Evolutionary conservation across 2,329 filamentous ascomycete species (phyloP), one percentile per base, ranked within the genome.

Genomic region (Colletotrichum chrysophilum): DNA sequence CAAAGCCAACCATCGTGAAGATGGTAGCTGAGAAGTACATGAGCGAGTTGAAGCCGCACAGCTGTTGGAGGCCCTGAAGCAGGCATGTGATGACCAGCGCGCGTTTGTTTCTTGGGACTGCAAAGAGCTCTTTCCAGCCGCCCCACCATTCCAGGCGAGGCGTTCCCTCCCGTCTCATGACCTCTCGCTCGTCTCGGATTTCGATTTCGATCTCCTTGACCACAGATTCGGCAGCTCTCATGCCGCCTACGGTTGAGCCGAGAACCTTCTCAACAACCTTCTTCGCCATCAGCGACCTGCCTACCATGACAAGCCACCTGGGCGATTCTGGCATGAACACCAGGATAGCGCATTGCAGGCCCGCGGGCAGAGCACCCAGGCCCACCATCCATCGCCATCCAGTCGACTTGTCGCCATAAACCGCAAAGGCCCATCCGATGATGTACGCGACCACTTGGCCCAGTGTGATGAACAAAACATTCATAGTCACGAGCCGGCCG

Each of bases 361-460:
- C 83, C 0, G 96, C 96, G 0, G 96, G 96, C 30, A 94, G 77
- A 10, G 94, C 94, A 1, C 96, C 96, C 0, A 98, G 84, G 0
- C 96, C 96, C 1, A 98, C 96, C 91, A 98, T 96, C 93, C 94
- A 97, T 66, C 95, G 89, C 96, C 96, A 98, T 2, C 94, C 95
- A 14, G 89, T 90, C 43, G 80, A 81, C 26, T 82, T 79, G 73
- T 86, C 83, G 0, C 87, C 90, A 74, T 87, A 87, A 71, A 90
- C 88, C 7, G 92, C 89, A 62, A 98, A 93, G 0, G 89, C 83
- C 94, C 94, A 98, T 2, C 96, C 96, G 8, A 96, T 86, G 3
- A 97, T 82, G 83, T 98, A 98, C 3, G 96, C 96, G 24, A 97
- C 91, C 3, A 98, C 94, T 85, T 98, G 96, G 0, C 96, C 96